phyloP scores from a whole-genome alignment of 2,329 filamentous ascomycete genomes.

The Claviceps sp. region DNA sequence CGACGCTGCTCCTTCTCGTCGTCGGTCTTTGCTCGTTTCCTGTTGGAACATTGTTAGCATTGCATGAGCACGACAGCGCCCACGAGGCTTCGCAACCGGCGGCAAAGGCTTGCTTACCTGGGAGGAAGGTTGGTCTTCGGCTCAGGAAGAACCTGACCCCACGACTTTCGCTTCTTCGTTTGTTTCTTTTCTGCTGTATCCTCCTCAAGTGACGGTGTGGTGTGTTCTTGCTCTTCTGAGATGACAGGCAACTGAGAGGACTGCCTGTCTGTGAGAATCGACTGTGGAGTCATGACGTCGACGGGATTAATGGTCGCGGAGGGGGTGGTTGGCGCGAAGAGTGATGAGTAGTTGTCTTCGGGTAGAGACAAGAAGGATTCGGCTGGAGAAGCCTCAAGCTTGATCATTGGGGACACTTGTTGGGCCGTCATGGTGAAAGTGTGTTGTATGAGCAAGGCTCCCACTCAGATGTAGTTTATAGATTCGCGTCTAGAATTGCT shows the following conservation, averaged over 20 bases:
- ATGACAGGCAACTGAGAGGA: slow-evolving; percentile 11
- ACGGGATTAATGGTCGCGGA: slow-evolving; percentile 28
- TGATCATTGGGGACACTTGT: slow-evolving; percentile 30
- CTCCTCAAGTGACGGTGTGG: slow-evolving; percentile 4
- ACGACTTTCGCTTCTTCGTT: slow-evolving; percentile 92
- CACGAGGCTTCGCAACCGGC: no score
- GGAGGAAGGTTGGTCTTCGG: slow-evolving; percentile 94
- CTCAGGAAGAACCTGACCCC: slow-evolving; percentile 92
- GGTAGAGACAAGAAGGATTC: slow-evolving; percentile 41
- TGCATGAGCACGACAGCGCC: no score
- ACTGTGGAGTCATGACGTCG: slow-evolving; percentile 37
- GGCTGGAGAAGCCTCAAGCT: slow-evolving; percentile 40
- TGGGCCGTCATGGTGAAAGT: slow-evolving; percentile 23
- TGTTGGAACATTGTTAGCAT: slow-evolving; percentile 20
- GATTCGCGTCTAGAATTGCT: not conserved
- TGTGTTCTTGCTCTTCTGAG: slow-evolving; percentile 12
- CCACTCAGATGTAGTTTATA: not conserved
- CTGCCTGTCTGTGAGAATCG: slow-evolving; percentile 21
- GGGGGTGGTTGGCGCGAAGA: slow-evolving; percentile 28
- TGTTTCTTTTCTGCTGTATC: slow-evolving; percentile 49
- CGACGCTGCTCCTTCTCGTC: slow-evolving; percentile 98
- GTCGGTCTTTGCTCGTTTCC: slow-evolving; percentile 96
- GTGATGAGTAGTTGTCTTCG: slow-evolving; percentile 33
- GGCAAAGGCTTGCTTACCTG: slow-evolving; percentile 40
- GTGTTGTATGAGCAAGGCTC: not conserved